phyloP scores from a whole-genome alignment of 306 rosid genomes.

The Fragaria nilgerrensis region DNA sequence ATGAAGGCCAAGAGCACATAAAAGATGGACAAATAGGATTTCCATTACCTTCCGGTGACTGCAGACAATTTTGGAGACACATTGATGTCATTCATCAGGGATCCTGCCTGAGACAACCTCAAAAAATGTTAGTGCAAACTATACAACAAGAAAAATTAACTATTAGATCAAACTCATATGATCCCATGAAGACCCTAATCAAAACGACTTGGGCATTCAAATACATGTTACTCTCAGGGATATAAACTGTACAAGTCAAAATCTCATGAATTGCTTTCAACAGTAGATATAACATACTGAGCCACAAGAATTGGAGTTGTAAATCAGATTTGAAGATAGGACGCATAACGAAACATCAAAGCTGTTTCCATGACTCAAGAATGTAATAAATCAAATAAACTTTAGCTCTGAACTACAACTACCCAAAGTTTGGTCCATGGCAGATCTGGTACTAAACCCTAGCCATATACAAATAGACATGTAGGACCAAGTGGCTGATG shows the following conservation, averaged over 20 bases:
- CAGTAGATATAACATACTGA: background rate
- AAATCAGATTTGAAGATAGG: background rate
- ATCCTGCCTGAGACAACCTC: slow-evolving; percentile 42
- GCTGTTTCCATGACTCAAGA: background rate
- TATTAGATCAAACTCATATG: background rate
- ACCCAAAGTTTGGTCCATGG: background rate
- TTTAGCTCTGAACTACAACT: background rate
- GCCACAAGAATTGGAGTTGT: background rate
- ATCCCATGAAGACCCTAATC: background rate
- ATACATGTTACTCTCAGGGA: background rate
- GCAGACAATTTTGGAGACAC: slow-evolving; percentile 34
- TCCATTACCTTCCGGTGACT: slow-evolving; percentile 49
- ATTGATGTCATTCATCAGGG: slow-evolving; percentile 35
- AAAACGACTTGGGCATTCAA: background rate
- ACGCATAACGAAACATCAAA: background rate
- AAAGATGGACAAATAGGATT: background rate
- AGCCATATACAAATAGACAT: background rate
- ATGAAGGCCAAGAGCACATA: background rate
- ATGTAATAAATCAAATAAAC: background rate
- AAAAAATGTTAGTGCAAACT: slow-evolving; percentile 14
- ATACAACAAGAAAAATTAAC: background rate
- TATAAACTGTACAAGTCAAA: background rate
- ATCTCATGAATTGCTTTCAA: background rate
- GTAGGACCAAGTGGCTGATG: background rate
- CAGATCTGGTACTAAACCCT: background rate